Evolutionary conservation across 2,329 filamentous ascomycete genomes (phyloP), one percentile per base, ranked within the genome.

Genomic region (Penicillium griseofulvum): DNA sequence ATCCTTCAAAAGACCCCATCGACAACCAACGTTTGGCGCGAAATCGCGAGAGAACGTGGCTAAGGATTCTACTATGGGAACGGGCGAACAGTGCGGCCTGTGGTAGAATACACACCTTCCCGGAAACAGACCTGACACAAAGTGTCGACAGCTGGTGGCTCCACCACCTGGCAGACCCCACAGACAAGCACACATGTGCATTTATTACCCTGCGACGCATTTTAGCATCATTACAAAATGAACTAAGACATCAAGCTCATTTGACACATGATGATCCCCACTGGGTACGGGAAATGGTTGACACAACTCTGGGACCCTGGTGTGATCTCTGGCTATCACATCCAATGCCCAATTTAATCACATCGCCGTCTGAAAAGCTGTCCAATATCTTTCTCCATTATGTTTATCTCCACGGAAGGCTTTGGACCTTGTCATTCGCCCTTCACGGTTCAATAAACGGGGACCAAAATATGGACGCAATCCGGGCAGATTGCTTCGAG

Each of bases 31-130:
- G 64, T 14, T 46, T 65, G 4, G 47, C 57, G 6, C 65, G 68
- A 5, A 70, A 70, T 50, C 54, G 61, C 8, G 67, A 71, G 55
- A 57, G 67, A 41, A 71, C 68, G 0, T 71, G 68, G 68, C 44
- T 71, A 12, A 54, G 66, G 11, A 71, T 71, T 22, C 54, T 70
- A 0, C 51, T 69, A 9, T 71, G 68, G 68, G 68, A 71, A 16
- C 53, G 67, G 43, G 69, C 68, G 1, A 69, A 68, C 29, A 68
- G 66, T 48, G 66, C 67, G 3, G 66, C 66, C 0, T 59, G 61
- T 44, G 66, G 67, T 12, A 60, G 66, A 22, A 61, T 64, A 0
- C 60, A 62, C 28, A 55, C 44, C n/a, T 70, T 71, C 28, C 68
- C 68, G 5, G 67, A 70, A 45, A 71, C 57, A n/a, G 50, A 60